Base-by-base conservation (phyloP, 345 rosid genomes). In the Corchorus capsularis region DNA sequence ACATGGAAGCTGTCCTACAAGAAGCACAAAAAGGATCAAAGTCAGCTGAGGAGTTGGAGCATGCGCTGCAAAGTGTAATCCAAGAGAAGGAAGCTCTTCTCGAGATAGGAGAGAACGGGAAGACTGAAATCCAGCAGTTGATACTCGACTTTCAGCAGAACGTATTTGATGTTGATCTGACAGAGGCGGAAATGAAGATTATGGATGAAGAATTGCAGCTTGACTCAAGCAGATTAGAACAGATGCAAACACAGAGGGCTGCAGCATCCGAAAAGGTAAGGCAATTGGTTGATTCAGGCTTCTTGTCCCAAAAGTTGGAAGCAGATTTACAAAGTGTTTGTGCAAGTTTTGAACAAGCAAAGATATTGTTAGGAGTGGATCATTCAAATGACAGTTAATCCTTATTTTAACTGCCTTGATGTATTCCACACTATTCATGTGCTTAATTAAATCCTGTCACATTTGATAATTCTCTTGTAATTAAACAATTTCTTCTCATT, bases 141-240 rank as follows among this genome's bases (percentile, higher is more conserved):
- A 72, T 91, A 35, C n/a, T 89, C 10, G 94, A 85, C 47, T 88
- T 85, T 77, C 91, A 87, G 57, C 88, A 91, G 74, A 82, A 77
- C 1, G 87, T 87, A 27, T 89, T 86, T 71, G 91, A 90, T 43
- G 59, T 79, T 2, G 87, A 87, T 59, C 72, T 91, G 83, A 88
- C 83, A 64, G 88, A 74, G 27, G 89, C 77, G 12, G 98, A 96
- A 84, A 78, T 49, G 34, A 70, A 79, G 82, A 49, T 75, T 19
- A 39, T 88, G 72, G 83, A 84, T 78, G 93, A 83, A 76, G 95
- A 90, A 70, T 41, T 89, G 52, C 35, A 73, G 14, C 6, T 20
- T 0, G 84, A 78, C 34, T 73, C 77, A 75, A 54, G 65, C 54
- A 86, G 76, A 79, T 71, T 76, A 11, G 87, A 87, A 74, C 86